Percentiles rank a stretch among this genome's conserved stretches.
Conservation (phyloP, 164 flowering plant genomes). For the Berberis thunbergii region DNA sequence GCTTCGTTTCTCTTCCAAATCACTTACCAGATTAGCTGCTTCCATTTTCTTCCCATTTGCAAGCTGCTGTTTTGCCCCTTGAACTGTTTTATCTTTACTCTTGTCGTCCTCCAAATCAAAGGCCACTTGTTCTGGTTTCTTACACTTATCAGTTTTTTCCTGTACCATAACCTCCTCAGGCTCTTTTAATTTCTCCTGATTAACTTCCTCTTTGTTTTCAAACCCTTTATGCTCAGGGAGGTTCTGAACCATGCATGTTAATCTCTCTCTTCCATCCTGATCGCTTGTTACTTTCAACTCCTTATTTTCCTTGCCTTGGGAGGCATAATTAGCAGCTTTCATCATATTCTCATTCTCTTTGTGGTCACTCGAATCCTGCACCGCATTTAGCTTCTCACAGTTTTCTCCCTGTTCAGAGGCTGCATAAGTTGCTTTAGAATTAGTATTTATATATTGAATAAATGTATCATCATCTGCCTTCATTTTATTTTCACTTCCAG, state of each 20-base stretch:
- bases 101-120: constrained; percentile 16
- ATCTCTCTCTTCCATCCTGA: constrained; percentile 1
- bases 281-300: constrained; percentile 5
- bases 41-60: constrained; percentile 25
- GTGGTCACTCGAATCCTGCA: constrained; percentile 1
- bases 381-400: constrained; percentile 3
- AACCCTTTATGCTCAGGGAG: constrained; percentile 8
- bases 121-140: constrained; percentile 8
- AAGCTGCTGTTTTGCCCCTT: constrained; percentile 11
- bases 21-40: constrained; percentile 14
- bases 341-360: constrained; percentile 10
- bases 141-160: constrained; percentile 8
- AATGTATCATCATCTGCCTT: constrained; percentile 10
- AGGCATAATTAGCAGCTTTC: constrained; percentile 1
- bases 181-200: constrained; percentile 15
- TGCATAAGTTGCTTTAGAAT: constrained; percentile 3
- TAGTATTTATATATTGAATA: constrained; percentile 2
- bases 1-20: constrained; percentile 19
- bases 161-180: constrained; percentile 6
- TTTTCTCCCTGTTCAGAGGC: constrained; percentile 2
- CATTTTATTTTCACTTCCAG: constrained; percentile 3
- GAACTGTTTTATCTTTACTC: constrained; percentile 15
- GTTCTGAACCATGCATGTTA: constrained; percentile 1
- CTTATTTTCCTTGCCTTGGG: constrained; percentile 3
- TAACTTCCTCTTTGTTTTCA: neutral